Evolutionary conservation across 495 filamentous ascomycete genomes (phyloP), one percentile per base, ranked within the genome.

Genomic region (Trichocladium antarcticum): DNA sequence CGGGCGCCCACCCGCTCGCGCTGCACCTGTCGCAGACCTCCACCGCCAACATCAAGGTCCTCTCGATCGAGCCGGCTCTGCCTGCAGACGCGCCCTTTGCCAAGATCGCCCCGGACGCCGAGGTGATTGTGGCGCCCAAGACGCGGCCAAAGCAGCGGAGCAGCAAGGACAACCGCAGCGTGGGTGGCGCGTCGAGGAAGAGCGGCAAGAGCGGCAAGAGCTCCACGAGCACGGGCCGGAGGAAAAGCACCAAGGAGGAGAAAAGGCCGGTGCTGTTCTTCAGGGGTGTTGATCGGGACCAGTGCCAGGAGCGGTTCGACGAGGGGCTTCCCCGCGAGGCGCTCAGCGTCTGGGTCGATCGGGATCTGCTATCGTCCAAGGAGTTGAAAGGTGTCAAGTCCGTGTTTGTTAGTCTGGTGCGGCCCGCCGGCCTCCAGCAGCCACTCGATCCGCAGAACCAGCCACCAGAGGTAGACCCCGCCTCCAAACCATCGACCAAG

Each of bases 81-180:
- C 61, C 85, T 28, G 71, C 76, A 2, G 75, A 79, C 17, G 79
- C 81, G 6, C 75, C 84, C 3, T 95, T 95, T 61, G 89, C 88
- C 22, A 96, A 94, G 67, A 85, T 98, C 49, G 81, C 85, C 0
- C 83, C 89, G 0, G 88, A 97, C 61, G 90, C 87, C 17, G 92
- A 98, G 66, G 88, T 97, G 42, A 89, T 95, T 49, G 93, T 98
- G 20, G 90, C 92, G 4, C 92, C 92, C 1, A 98, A 98, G 64
- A 81, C 66, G 0, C 64, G 74, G 39, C 57, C 71, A 20, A 76
- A 75, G 44, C 57, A 64, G 21, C 66, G 68, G 38, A 68, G 71
- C 27, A 67, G 66, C 34, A 76, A 78, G 42, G 75, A 75, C 21
- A 87, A 68, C 62, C 75, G 79, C 55, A 96, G 85, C 63, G 81